Percentiles rank a stretch among this genome's conserved stretches.
Evolutionary conservation across 2,329 filamentous ascomycete genomes (phyloP).

Genomic region (Colletotrichum sp.): DNA sequence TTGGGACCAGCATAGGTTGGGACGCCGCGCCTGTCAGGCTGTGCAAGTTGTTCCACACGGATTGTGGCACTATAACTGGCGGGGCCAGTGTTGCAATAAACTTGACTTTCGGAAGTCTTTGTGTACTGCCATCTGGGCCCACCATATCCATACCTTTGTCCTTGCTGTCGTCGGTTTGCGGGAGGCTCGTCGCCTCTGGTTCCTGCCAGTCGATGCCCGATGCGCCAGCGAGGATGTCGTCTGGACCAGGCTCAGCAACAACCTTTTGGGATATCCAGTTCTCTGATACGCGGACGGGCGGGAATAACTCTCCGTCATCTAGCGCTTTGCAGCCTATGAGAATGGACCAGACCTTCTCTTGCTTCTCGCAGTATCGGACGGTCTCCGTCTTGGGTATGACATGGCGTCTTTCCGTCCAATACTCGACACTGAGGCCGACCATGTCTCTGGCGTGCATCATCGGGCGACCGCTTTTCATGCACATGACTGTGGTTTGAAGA

Average conservation of each 20-base stretch:
- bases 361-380: slow-evolving; percentile 40
- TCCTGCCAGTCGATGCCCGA: slow-evolving; percentile 72
- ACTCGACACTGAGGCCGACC: slow-evolving; percentile 75
- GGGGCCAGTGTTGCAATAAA: slow-evolving; percentile 80
- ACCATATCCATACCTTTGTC: slow-evolving; percentile 59
- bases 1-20: slow-evolving; percentile 40
- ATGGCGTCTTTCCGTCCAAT: slow-evolving; percentile 72
- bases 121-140: slow-evolving; percentile 45
- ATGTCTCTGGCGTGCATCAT: slow-evolving; percentile 71
- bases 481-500: slow-evolving; percentile 65
- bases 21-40: slow-evolving; percentile 56
- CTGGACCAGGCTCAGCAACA: slow-evolving; percentile 51
- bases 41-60: slow-evolving; percentile 67
- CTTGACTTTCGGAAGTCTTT: slow-evolving; percentile 71
- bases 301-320: slow-evolving; percentile 48
- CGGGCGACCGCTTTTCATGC: slow-evolving; percentile 72
- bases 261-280: slow-evolving; percentile 75
- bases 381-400: slow-evolving; percentile 42
- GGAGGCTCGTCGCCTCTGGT: slow-evolving; percentile 68
- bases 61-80: slow-evolving; percentile 71
- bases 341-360: slow-evolving; percentile 67
- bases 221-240: slow-evolving; percentile 40
- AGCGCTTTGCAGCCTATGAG: slow-evolving; percentile 67
- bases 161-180: slow-evolving; percentile 47
- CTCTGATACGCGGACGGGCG: slow-evolving; percentile 72